A percentile compares a stretch with the other conserved stretches of the same genome.
Conservation (phyloP, 2,329 filamentous ascomycete genomes). For the Aspergillus jensenii region DNA sequence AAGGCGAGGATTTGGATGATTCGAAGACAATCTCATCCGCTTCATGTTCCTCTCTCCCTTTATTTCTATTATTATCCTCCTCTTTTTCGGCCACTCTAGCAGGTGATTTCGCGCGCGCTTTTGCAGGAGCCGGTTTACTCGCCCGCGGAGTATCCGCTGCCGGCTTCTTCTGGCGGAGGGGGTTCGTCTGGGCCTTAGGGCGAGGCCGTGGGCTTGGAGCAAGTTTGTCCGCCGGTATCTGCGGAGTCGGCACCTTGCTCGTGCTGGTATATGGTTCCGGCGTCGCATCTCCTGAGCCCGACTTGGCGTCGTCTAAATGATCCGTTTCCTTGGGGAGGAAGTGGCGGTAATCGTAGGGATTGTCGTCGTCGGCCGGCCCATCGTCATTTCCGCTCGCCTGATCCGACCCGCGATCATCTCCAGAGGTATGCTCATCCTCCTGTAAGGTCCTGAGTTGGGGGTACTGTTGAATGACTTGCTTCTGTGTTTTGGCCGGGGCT, state of each 20-base stretch:
- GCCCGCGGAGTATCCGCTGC: conserved; percentile 21
- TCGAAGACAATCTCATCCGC: conserved; percentile 23
- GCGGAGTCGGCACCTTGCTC: conserved; percentile 36
- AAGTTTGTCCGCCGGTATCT: conserved; percentile 29
- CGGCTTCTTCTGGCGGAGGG: conserved; percentile 31
- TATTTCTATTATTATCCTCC: background rate
- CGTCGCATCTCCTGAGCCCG: conserved; percentile 33
- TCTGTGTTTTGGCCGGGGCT: conserved; percentile 65
- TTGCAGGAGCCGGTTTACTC: conserved; percentile 14
- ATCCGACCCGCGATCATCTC: conserved; percentile 32
- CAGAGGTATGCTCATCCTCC: conserved; percentile 35
- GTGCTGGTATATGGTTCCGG: conserved; percentile 35
- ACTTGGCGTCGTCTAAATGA: conserved; percentile 35
- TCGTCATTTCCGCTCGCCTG: conserved; percentile 43
- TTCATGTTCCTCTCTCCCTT: conserved; percentile 12
- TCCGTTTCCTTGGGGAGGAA: conserved; percentile 48
- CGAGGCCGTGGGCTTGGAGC: conserved; percentile 26
- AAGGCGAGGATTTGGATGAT: conserved; percentile 26
- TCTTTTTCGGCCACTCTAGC: conserved; percentile 12
- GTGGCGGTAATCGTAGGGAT: conserved; percentile 51
- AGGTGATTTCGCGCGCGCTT: conserved; percentile 25
- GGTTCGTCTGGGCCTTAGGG: conserved; percentile 33
- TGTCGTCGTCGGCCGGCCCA: conserved; percentile 42
- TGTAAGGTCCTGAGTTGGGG: conserved; percentile 58
- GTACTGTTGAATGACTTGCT: conserved; percentile 65